A percentile compares a stretch with the other conserved stretches of the same genome.
Evolutionary conservation across 495 filamentous ascomycete genomes (phyloP).

Genomic region (Neurospora sp.): DNA sequence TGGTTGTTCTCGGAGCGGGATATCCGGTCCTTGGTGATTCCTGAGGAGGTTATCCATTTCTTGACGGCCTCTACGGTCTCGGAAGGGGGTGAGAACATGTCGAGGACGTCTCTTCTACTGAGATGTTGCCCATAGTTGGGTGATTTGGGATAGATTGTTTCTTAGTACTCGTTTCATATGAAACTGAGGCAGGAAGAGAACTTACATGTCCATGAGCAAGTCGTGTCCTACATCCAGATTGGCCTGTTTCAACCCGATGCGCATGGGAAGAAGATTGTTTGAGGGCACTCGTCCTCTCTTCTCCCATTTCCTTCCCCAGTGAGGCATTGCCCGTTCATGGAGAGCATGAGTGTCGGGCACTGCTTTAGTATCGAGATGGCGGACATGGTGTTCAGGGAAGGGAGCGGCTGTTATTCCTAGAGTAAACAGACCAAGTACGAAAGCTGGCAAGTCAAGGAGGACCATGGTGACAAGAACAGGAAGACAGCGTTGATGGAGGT

Average conservation of each 20-base stretch:
- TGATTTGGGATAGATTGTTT: conserved; percentile 37
- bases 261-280: conserved; percentile 17
- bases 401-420: too few species aligned
- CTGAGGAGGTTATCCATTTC: conserved; percentile 40
- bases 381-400: neutral
- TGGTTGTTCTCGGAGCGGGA: conserved; percentile 18
- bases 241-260: conserved; percentile 22
- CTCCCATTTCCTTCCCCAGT: conserved; percentile 15
- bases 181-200: neutral
- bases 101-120: conserved; percentile 36
- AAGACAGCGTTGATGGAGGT: too few species aligned
- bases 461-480: too few species aligned
- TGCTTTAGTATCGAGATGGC: conserved; percentile 1
- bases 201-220: conserved; percentile 26
- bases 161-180: too few species aligned
- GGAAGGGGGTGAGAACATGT: conserved; percentile 40
- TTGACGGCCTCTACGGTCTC: conserved; percentile 33
- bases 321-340: conserved; percentile 24
- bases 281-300: conserved; percentile 12
- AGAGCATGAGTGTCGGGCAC: conserved; percentile 19
- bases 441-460: too few species aligned
- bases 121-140: conserved; percentile 46
- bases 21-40: conserved; percentile 30
- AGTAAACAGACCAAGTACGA: too few species aligned
- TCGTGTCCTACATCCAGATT: conserved; percentile 21